phyloP scores from a whole-genome alignment of 179 eudicot species.

The Silene vulgaris region DNA sequence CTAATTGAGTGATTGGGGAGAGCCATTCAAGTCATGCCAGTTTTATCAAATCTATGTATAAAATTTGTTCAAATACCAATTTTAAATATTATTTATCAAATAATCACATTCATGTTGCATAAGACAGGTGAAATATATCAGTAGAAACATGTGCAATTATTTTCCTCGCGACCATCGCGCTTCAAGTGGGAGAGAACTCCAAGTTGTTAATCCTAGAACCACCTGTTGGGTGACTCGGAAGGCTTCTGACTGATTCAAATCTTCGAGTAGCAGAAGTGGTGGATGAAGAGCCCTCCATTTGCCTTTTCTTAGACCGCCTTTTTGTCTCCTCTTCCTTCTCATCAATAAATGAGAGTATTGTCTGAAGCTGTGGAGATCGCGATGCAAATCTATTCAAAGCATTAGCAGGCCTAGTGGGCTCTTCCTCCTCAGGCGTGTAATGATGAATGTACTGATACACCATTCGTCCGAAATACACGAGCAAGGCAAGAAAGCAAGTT shows the following conservation, averaged over 20 bases:
- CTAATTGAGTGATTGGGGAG: neutral
- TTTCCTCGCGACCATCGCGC: neutral
- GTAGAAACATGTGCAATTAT: neutral
- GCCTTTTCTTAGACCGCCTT: slow-evolving; percentile 41
- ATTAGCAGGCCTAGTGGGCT: slow-evolving; percentile 8
- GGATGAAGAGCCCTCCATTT: slow-evolving; percentile 34
- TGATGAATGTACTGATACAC: slow-evolving; percentile 36
- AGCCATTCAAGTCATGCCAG: neutral
- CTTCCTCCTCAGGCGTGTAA: slow-evolving; percentile 34
- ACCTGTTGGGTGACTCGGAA: slow-evolving; percentile 1
- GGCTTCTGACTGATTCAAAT: slow-evolving; percentile 29
- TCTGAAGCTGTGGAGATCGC: slow-evolving; percentile 34
- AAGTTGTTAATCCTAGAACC: slow-evolving; percentile 14
- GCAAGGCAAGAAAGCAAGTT: slow-evolving; percentile 54
- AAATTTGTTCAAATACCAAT: neutral
- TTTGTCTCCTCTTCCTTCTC: slow-evolving; percentile 54
- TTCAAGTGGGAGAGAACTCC: slow-evolving; percentile 18
- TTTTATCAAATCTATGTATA: neutral
- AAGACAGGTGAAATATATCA: neutral
- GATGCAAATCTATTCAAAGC: neutral
- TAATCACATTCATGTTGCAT: neutral
- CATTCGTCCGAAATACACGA: slow-evolving; percentile 34
- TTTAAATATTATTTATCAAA: neutral
- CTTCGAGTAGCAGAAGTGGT: slow-evolving; percentile 19
- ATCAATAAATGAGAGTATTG: slow-evolving; percentile 51